Conservation (phyloP, 208 protist species). For the Leishmania mexicana region DNA sequence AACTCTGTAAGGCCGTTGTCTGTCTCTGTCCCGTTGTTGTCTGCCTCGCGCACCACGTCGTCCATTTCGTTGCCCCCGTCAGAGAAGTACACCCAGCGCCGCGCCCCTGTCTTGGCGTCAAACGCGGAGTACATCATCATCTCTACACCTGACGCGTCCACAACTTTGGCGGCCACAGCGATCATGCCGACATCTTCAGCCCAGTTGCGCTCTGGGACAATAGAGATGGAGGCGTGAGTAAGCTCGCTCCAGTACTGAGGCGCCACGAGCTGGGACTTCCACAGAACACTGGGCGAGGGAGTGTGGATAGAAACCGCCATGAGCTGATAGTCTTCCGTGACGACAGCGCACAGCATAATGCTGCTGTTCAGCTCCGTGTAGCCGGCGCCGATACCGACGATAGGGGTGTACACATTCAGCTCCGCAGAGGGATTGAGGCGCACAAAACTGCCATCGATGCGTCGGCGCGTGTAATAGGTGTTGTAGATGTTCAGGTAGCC, state of each 20-base stretch:
- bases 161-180: conserved; percentile 49
- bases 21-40: conserved; percentile 6
- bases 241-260: conserved; percentile 22
- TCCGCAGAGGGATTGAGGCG: conserved; percentile 25
- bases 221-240: conserved; percentile 59
- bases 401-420: conserved; percentile 36
- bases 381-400: conserved; percentile 68
- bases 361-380: conserved; percentile 32
- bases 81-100: conserved; percentile 79
- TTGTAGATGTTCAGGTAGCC: conserved; percentile 48
- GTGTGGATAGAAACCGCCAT: conserved; percentile 15
- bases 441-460: conserved; percentile 56
- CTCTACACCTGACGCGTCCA: conserved; percentile 26
- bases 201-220: conserved; percentile 82
- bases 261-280: conserved; percentile 41
- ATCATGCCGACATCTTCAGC: conserved; percentile 78
- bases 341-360: conserved; percentile 49
- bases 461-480: conserved; percentile 49
- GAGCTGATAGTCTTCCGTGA: conserved; percentile 64
- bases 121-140: conserved; percentile 76
- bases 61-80: conserved; percentile 71
- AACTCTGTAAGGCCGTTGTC: background rate
- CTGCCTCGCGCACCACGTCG: conserved; percentile 56
- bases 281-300: conserved; percentile 35
- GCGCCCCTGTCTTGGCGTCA: conserved; percentile 61